Evolutionary conservation across 2,329 filamentous ascomycete species (phyloP).

Genomic region (Penicillium sp.): DNA sequence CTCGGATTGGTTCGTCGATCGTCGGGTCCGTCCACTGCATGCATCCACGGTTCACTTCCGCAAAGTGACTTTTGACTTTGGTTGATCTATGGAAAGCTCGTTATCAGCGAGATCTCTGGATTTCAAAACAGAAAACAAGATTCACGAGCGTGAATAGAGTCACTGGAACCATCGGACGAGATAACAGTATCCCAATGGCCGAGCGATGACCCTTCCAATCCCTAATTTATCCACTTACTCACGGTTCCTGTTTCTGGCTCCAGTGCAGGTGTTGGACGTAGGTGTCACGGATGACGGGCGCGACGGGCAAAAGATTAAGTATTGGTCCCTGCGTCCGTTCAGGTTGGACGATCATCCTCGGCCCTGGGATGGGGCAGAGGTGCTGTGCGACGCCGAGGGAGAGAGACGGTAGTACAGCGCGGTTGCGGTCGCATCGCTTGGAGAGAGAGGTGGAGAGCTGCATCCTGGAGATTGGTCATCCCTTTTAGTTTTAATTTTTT

Average conservation of each 20-base stretch:
- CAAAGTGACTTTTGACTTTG: neutral
- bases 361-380: conserved; percentile 19
- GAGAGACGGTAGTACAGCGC: conserved; percentile 19
- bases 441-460: conserved; percentile 5
- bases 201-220: neutral
- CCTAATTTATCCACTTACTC: neutral
- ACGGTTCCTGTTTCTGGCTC: neutral
- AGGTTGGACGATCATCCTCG: conserved; percentile 31
- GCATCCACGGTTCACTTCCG: neutral
- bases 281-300: neutral
- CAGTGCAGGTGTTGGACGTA: neutral
- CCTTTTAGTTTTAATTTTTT: neutral
- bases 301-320: conserved; percentile 18
- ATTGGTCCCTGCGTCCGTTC: conserved; percentile 31
- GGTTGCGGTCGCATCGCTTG: conserved; percentile 21
- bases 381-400: conserved; percentile 20
- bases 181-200: neutral
- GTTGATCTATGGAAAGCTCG: neutral
- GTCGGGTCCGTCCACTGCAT: neutral
- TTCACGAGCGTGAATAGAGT: neutral
- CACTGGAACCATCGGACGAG: neutral
- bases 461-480: neutral
- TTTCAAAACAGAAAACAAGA: neutral
- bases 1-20: neutral
- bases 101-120: neutral